Evolutionary conservation across 306 rosid species (phyloP).

Genomic region (Lupinus albus): DNA sequence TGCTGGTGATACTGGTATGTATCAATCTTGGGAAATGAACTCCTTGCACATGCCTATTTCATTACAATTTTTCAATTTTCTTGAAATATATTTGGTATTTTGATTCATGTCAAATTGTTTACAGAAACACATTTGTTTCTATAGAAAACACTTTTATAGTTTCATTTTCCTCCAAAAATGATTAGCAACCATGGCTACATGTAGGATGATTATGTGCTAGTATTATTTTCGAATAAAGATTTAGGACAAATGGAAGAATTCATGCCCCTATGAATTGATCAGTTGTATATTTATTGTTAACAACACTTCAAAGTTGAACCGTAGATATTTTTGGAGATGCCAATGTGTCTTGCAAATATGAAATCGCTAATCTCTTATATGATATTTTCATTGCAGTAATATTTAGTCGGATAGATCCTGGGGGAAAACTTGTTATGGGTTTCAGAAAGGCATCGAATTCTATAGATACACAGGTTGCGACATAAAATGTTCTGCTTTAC

Average conservation of each 20-base stretch:
- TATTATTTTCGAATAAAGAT: constrained; percentile 3
- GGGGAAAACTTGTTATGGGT: too few species aligned
- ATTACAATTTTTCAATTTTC: constrained; percentile 3
- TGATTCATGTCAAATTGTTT: constrained; percentile 8
- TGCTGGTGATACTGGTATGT: constrained; percentile 97
- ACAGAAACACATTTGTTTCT: constrained; percentile 1
- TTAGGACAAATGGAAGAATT: constrained; percentile 24
- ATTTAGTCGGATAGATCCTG: too few species aligned
- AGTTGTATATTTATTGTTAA: neutral
- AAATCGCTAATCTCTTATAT: constrained; percentile 19
- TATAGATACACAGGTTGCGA: constrained; percentile 62
- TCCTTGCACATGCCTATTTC: constrained; percentile 26
- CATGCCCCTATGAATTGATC: constrained; percentile 19
- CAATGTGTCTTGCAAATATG: constrained; percentile 23
- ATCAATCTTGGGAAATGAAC: constrained; percentile 33
- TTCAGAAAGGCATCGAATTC: too few species aligned
- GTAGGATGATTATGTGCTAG: neutral
- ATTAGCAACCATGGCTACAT: neutral
- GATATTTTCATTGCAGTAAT: constrained; percentile 66
- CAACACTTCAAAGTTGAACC: constrained; percentile 15
- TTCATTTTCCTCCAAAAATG: neutral
- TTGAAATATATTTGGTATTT: neutral
- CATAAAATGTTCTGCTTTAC: constrained; percentile 33
- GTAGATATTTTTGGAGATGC: neutral
- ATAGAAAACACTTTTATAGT: neutral